Conservation (phyloP, 1,284 basidiomycete genomes). For the Termitomyces sp. region DNA sequence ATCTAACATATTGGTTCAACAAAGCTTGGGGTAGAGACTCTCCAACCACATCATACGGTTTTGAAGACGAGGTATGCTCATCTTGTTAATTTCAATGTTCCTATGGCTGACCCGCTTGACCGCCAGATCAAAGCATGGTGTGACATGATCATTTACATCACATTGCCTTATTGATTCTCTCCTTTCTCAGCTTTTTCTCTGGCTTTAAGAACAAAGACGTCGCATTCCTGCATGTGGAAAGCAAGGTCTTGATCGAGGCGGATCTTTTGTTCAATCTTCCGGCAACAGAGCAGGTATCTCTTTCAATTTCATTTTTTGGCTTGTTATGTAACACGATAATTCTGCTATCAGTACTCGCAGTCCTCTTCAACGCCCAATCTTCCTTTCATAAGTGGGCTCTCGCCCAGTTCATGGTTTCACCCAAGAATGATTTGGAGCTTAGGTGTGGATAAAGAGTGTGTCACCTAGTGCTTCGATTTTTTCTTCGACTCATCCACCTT, state of each 20-base stretch:
- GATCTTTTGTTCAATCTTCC: conserved; percentile 93
- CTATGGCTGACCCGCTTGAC: not conserved
- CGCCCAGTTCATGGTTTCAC: conserved; percentile 59
- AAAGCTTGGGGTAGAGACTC: conserved; percentile 65
- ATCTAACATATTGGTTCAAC: conserved; percentile 2
- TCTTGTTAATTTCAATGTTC: conserved; percentile 1
- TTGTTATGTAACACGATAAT: not conserved
- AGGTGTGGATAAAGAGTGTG: conserved; percentile 60
- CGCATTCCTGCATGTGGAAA: conserved; percentile 79
- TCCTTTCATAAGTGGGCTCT: conserved; percentile 45
- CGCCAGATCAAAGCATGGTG: conserved; percentile 60
- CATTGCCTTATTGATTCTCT: not conserved
- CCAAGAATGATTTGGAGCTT: conserved; percentile 46
- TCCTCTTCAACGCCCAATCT: conserved; percentile 42
- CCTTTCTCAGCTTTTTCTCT: conserved; percentile 62
- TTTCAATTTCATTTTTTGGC: not conserved
- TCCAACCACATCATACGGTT: conserved; percentile 66
- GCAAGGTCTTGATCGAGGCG: conserved; percentile 79
- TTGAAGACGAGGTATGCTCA: conserved; percentile 68
- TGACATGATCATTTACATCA: conserved; percentile 6
- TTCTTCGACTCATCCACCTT: not conserved
- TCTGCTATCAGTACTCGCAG: conserved; percentile 41
- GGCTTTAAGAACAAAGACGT: conserved; percentile 85
- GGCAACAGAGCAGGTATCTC: conserved; percentile 71
- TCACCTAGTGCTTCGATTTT: conserved; percentile 10